phyloP scores from a whole-genome alignment of 129 eudicot genomes.

The Cynara cardunculus region DNA sequence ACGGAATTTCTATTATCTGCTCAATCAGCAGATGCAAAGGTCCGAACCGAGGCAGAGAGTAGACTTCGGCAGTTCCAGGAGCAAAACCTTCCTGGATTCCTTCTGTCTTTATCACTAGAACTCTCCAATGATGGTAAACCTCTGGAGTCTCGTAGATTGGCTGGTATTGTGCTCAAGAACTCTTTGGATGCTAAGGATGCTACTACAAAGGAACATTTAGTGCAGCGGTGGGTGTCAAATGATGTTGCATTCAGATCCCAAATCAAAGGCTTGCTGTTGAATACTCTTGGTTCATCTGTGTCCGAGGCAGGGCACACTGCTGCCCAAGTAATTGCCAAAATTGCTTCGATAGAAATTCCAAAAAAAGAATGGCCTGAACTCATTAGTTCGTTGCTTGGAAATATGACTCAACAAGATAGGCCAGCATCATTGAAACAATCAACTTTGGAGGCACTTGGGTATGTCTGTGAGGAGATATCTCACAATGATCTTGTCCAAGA shows the following conservation, averaged over 20 bases:
- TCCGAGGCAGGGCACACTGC: slow-evolving; percentile 83
- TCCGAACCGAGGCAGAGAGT: slow-evolving; percentile 74
- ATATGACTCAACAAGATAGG: slow-evolving; percentile 71
- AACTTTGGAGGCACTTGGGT: slow-evolving; percentile 84
- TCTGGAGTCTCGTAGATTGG: slow-evolving; percentile 73
- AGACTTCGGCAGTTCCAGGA: slow-evolving; percentile 68
- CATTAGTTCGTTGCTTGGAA: slow-evolving; percentile 55
- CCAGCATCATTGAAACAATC: slow-evolving; percentile 75
- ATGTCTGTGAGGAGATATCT: slow-evolving; percentile 90
- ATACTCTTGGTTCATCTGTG: slow-evolving; percentile 70
- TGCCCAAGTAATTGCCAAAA: slow-evolving; percentile 86
- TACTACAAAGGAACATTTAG: slow-evolving; percentile 49
- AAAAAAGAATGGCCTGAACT: slow-evolving; percentile 91
- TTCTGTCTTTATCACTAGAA: slow-evolving; percentile 69
- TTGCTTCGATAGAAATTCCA: slow-evolving; percentile 80
- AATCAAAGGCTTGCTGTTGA: slow-evolving; percentile 56
- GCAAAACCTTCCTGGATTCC: slow-evolving; percentile 72
- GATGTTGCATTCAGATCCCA: slow-evolving; percentile 55
- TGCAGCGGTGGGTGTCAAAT: slow-evolving; percentile 69
- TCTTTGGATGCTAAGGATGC: slow-evolving; percentile 88
- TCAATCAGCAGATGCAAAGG: slow-evolving; percentile 66
- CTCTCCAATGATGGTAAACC: slow-evolving; percentile 80
- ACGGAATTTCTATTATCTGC: slow-evolving; percentile 74
- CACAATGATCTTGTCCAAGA: slow-evolving; percentile 73
- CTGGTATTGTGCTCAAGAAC: slow-evolving; percentile 88